These are phyloP conservation scores for Leptodontidium sp. DNA, from an alignment of 2,329 filamentous ascomycete genomes.

Conservation along the genomic window DNA sequence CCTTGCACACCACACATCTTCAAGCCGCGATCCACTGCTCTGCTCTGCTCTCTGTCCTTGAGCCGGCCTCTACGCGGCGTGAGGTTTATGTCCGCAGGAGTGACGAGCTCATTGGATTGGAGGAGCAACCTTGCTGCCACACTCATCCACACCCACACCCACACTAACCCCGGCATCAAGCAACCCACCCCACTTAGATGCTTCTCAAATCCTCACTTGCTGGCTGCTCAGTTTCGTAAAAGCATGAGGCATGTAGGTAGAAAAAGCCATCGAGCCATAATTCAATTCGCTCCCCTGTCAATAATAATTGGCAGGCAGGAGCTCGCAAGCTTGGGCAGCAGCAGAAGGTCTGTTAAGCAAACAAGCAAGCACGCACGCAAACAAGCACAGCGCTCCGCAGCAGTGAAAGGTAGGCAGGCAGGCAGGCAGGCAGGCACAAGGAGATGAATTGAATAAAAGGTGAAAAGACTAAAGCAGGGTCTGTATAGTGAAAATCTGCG, in stretches of 20 bases:
- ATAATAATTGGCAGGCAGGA: background rate
- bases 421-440: conserved; percentile 1
- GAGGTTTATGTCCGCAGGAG: background rate
- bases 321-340: conserved; percentile 1
- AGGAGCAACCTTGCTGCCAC: conserved; percentile 32
- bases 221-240: conserved; percentile 19
- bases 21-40: background rate
- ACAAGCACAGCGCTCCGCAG: background rate
- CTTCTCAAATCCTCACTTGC: conserved; percentile 1
- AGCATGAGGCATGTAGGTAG: conserved; percentile 9
- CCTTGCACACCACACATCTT: background rate
- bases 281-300: conserved; percentile 7
- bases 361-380: background rate
- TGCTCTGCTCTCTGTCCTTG: background rate
- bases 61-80: conserved; percentile 21
- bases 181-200: conserved; percentile 19
- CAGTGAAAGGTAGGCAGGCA: background rate
- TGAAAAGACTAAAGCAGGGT: background rate
- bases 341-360: background rate
- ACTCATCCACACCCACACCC: background rate
- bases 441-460: background rate
- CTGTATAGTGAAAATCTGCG: background rate
- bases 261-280: conserved; percentile 23
- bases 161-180: conserved; percentile 14
- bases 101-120: conserved; percentile 28